Base-by-base conservation (phyloP, 164 flowering plant species). In the Tetracentron sinense region DNA sequence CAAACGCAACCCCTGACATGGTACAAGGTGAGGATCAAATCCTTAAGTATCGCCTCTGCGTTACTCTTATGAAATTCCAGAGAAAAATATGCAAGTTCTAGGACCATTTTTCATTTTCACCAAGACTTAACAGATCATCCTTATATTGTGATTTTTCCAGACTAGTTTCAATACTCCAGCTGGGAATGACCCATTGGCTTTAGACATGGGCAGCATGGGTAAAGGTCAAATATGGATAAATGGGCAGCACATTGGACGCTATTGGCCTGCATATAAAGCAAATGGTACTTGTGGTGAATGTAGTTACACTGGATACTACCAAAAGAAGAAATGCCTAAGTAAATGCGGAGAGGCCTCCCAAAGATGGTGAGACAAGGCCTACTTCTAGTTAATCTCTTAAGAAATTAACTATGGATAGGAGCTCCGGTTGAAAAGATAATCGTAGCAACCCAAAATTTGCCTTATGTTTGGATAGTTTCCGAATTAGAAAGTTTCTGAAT, bases 191-290 rank as follows among this genome's bases (percentile, higher is more conserved):
- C 96, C 96, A 5, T 66, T 92, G 75, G 98, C 98, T 62, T 60
- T 92, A 57, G 95, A 92, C 62, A 85, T 92, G 98, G 69, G 74
- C n/a, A 83, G 79, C 70, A 92, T 92, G 98, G 85, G 96, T 15
- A 92, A 92, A 66, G 98, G 98, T 66, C 98, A 90, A 71, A 70
- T 88, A 19, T 92, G 98, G 98, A 80, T 90, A 64, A 92, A 92
- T 63, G 98, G 96, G 19, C 78, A 84, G 74, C 82, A 78, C 75
- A 63, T 90, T 49, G 98, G 98, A n/a, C 95, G 98, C 19, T 72
- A 88, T 77, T 90, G 95, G 96, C 95, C 95, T 73, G 91, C 86
- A 62, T 88, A 92, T 68, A 90, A 82, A 72, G 95, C 98, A 64
- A 51, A 69, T 26, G 95, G 93, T 42, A 46, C 50, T 54, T 92